These are phyloP conservation scores for Annulohypoxylon stygium DNA, from an alignment of 495 filamentous ascomycete species.

Conservation along the genomic window DNA sequence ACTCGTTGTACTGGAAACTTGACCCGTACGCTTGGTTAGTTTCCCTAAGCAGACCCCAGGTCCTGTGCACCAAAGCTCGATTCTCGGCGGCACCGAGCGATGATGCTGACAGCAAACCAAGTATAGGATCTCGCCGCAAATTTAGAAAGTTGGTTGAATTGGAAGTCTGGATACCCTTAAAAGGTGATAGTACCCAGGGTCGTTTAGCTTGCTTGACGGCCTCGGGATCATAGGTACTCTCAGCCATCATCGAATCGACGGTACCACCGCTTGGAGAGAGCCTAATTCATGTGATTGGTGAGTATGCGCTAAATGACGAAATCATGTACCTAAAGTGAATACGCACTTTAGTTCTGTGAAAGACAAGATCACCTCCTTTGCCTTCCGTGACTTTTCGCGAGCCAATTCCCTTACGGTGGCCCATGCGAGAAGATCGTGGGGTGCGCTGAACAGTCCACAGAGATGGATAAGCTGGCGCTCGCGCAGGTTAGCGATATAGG, in stretches of 20 bases:
- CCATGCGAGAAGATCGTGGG: conserved; percentile 77
- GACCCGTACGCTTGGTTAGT: conserved; percentile 28
- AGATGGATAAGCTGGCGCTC: conserved; percentile 58
- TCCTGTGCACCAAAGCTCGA: conserved; percentile 41
- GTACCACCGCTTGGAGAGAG: conserved; percentile 24
- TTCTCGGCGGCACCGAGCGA: conserved; percentile 27
- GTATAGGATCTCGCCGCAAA: conserved; percentile 23
- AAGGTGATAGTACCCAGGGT: conserved; percentile 32
- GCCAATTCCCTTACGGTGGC: conserved; percentile 70
- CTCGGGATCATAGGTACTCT: conserved; percentile 10
- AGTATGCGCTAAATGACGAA: not conserved
- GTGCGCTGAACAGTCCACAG: conserved; percentile 75
- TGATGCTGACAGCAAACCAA: conserved; percentile 35
- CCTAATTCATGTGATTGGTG: not conserved
- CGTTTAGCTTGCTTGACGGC: conserved; percentile 16
- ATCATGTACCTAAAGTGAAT: not conserved
- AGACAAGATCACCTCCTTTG: conserved; percentile 65
- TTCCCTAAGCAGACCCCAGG: conserved; percentile 36
- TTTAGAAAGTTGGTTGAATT: conserved; percentile 22
- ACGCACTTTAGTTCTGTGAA: conserved; percentile 69
- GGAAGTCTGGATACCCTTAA: conserved; percentile 9
- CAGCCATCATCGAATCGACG: conserved; percentile 22
- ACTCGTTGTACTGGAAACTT: conserved; percentile 40
- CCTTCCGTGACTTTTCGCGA: conserved; percentile 63
- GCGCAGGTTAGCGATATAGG: not conserved